These are phyloP conservation scores for Pseudocercospora fijiensis DNA, from an alignment of 2,329 filamentous ascomycete species.

Conservation along the genomic window DNA sequence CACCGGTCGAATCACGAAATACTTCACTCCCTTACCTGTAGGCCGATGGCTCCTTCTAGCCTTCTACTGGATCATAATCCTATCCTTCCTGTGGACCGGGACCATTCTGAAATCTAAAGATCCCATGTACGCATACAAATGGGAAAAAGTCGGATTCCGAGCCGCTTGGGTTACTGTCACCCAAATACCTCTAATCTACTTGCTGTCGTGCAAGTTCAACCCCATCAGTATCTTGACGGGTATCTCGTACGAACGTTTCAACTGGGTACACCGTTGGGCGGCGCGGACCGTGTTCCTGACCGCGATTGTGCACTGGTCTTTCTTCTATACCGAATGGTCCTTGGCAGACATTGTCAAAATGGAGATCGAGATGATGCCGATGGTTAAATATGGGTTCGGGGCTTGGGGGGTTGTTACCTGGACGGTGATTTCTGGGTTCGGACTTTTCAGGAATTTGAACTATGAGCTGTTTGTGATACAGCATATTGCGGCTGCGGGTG, in stretches of 20 bases:
- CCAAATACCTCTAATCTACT: slow-evolving; percentile 64
- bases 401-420: slow-evolving; percentile 54
- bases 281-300: slow-evolving; percentile 54
- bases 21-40: slow-evolving; percentile 36
- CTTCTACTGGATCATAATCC: slow-evolving; percentile 36
- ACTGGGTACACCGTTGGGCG: slow-evolving; percentile 56
- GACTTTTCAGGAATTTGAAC: slow-evolving; percentile 49
- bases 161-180: slow-evolving; percentile 66
- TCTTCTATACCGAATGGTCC: slow-evolving; percentile 55
- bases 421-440: slow-evolving; percentile 53
- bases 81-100: slow-evolving; percentile 35
- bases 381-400: slow-evolving; percentile 53
- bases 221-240: slow-evolving; percentile 49
- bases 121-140: slow-evolving; percentile 35
- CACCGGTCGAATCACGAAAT: slow-evolving; percentile 33
- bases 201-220: slow-evolving; percentile 49
- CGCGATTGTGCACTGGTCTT: slow-evolving; percentile 55
- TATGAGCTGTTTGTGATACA: slow-evolving; percentile 58
- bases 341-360: slow-evolving; percentile 52
- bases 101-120: slow-evolving; percentile 31
- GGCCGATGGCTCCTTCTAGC: slow-evolving; percentile 33
- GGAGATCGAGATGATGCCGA: slow-evolving; percentile 50
- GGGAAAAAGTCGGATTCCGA: slow-evolving; percentile 64
- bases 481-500: slow-evolving; percentile 52
- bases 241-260: slow-evolving; percentile 52